A percentile compares a stretch with the other conserved stretches of the same genome.
These are phyloP conservation scores for Asterochloris sp. DNA, from an alignment of 139 green algal species.

Conservation along the genomic window DNA sequence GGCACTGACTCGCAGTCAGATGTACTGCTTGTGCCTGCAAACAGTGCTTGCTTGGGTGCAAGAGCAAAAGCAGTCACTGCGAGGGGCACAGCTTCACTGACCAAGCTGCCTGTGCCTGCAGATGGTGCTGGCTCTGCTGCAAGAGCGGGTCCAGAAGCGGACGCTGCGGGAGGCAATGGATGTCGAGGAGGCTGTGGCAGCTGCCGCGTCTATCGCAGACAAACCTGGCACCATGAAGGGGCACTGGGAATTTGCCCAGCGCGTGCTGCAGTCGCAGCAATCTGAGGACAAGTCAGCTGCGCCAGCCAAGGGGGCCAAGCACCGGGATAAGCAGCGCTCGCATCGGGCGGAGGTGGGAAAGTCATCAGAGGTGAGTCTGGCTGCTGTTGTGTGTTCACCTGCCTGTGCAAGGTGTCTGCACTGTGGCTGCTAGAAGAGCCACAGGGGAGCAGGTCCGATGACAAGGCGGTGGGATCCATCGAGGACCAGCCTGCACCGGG, in stretches of 20 bases:
- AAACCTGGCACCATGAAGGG: slow-evolving; percentile 19
- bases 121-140: slow-evolving; percentile 11
- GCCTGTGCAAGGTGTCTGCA: too few relatives aligned
- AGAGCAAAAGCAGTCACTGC: too few relatives aligned
- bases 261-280: slow-evolving; percentile 15
- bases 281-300: slow-evolving; percentile 26
- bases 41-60: too few relatives aligned
- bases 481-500: too few relatives aligned
- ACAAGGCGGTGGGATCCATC: too few relatives aligned
- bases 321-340: neutral
- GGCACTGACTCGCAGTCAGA: too few relatives aligned
- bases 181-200: slow-evolving; percentile 17
- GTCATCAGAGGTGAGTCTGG: too few relatives aligned
- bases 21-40: too few relatives aligned
- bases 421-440: neutral
- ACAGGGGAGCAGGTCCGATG: neutral
- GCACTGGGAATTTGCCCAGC: slow-evolving; percentile 49
- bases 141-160: slow-evolving; percentile 12
- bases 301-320: neutral
- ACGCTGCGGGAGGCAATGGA: slow-evolving; percentile 17
- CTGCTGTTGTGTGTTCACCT: too few relatives aligned
- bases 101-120: neutral
- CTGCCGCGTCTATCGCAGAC: neutral
- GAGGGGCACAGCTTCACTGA: too few relatives aligned
- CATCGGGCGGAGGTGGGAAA: too few relatives aligned